Evolutionary conservation across 2,329 filamentous ascomycete species (phyloP), one percentile per base, ranked within the genome.

Genomic region (Thielaviopsis euricoi): DNA sequence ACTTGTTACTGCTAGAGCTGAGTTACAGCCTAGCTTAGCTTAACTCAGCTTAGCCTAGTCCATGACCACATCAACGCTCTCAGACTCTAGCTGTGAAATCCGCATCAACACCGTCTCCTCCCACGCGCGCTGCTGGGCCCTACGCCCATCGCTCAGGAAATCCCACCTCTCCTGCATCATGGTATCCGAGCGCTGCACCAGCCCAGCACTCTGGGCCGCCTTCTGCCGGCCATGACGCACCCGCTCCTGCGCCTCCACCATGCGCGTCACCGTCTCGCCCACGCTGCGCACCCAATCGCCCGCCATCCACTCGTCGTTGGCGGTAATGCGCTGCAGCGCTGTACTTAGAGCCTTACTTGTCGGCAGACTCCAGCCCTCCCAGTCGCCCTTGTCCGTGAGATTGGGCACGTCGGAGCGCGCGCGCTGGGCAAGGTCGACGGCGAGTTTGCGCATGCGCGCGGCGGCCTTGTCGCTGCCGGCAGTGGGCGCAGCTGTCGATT

Each of bases 81-180:
- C 62, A 48, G 64, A 65, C 55, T 61, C 61, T 56, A 67, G 65
- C 62, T 79, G 73, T 51, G 78, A 67, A 59, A 87, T 79, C 62
- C 75, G 75, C 60, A 60, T 60, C 23, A 60, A 33, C 33, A 58
- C 33, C 13, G 52, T 58, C 48, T 60, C 73, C 67, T 83, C 83
- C 87, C 87, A 93, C 19, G 67, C 67, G 51, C 67, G 71, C 66
- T 82, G 89, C 12, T 84, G 80, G 48, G 72, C 73, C 63, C 76
- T 75, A 63, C 80, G 81, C 61, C 76, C 72, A 53, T 83, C 80
- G 62, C 82, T 83, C 64, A 90, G 68, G 64, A 83, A 87, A 64
- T 89, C 85, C 64, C 86, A 83, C 52, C 78, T 77, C 62, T 84
- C 82, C 67, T 89, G 85, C 64, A 90, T 80, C 86, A 89, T 89